Base-by-base conservation (phyloP, 2,329 filamentous ascomycete genomes). In the Periconia macrospinosa region DNA sequence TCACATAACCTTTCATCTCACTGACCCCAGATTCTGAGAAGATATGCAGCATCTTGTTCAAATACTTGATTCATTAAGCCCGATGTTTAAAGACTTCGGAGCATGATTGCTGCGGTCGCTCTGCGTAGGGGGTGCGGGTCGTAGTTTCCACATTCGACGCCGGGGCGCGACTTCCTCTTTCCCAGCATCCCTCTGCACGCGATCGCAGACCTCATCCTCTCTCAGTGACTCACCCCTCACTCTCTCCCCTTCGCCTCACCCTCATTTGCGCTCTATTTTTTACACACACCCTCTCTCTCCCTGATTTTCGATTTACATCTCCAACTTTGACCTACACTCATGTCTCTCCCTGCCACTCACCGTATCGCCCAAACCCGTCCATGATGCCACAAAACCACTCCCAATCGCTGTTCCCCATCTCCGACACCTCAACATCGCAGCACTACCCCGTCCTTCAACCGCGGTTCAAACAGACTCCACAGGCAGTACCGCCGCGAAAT, bases 151-250 rank as follows among this genome's bases (percentile, higher is more conserved):
- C 33, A 13, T 37, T 37, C 33, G 11, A n/a, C 15, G 33, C 33
- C 8, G 35, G 20, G 52, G 57, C 44, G 61, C 51, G 55, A 53
- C 59, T 68, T 67, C 63, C 56, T 58, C 53, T 48, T 54, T 53
- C 45, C 15, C 40, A 20, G 47, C 44, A 41, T 43, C 13, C 13
- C 18, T 49, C 50, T 19, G 50, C 30, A 23, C 41, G n/a, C n/a
- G n/a, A 15, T 45, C 46, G 11, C 30, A 37, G 45, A 46, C 52
- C 35, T 35, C 37, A 23, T 18, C 27, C 20, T 20, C 30, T 17
- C 23, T n/a, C n/a, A n/a, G 8, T 27, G 23, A 27, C 23, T 27
- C 23, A 47, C 47, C 30, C 17, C 33, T 13, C 15, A 9, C n/a
- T 27, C 37, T 47, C 18, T 37, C 37, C 19, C 35, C 15, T 42